Percentiles rank a stretch among this genome's conserved stretches.
These are phyloP conservation scores for Mycena amicta DNA, from an alignment of 768 basidiomycete genomes.

Conservation along the genomic window DNA sequence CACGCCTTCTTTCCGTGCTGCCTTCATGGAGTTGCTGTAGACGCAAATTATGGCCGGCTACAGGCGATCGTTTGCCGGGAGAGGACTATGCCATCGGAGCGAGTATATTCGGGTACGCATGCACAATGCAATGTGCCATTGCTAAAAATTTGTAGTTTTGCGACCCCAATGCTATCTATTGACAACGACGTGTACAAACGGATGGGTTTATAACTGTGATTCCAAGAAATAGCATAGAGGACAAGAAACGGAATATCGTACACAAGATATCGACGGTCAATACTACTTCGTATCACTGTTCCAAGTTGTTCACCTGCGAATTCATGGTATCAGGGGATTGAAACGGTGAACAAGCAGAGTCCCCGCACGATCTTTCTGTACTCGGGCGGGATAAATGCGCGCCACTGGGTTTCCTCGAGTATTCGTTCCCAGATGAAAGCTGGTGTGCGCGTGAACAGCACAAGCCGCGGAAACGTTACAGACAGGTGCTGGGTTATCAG, in stretches of 20 bases:
- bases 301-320: too few species aligned
- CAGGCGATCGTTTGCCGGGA: slow-evolving; percentile 12
- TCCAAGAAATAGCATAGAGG: not conserved
- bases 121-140: not conserved
- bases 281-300: too few species aligned
- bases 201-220: slow-evolving; percentile 9
- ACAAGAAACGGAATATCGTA: too few species aligned
- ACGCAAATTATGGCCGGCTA: slow-evolving; percentile 21
- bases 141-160: too few species aligned
- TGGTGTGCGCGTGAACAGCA: not conserved
- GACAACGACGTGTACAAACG: slow-evolving; percentile 7
- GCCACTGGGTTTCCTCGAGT: not conserved
- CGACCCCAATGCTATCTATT: slow-evolving; percentile 18
- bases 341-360: too few species aligned
- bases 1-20: not conserved
- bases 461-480: not conserved
- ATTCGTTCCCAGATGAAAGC: not conserved
- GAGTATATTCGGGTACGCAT: slow-evolving; percentile 14
- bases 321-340: too few species aligned
- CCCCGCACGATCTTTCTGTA: slow-evolving; percentile 5
- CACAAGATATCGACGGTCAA: too few species aligned
- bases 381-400: not conserved
- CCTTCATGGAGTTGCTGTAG: too few species aligned
- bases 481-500: not conserved
- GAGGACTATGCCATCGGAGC: slow-evolving; percentile 20